Base-by-base conservation (phyloP, 495 filamentous ascomycete species). In the Neurospora tetrasperma region DNA sequence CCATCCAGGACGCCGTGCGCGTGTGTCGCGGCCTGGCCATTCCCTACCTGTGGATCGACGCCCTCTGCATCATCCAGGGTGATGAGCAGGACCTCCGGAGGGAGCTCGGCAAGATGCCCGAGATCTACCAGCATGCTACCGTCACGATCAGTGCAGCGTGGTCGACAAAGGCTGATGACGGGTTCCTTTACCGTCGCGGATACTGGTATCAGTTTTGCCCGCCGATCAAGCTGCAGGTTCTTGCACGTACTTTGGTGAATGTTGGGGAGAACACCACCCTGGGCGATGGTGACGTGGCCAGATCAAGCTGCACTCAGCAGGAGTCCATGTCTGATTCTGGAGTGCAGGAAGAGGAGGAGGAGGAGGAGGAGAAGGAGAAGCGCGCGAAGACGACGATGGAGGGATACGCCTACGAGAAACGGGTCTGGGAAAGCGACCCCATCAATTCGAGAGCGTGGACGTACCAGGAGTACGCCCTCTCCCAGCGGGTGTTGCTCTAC, bases 31-130 rank as follows among this genome's bases (percentile, higher is more conserved):
- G 20, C 5, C 59, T 72, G 10, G 71, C 23, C 5, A 42, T 72
- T 8, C 39, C 5, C 20, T 27, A 69, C 54, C 31, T 72, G 11
- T 72, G 71, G 71, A 39, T 72, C 40, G 71, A 72, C 20, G 48
- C 71, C 8, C 71, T 72, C 54, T 72, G 71, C 39, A 72, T 72
- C 42, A 68, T 72, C n/a, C 71, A 72, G 18, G 71, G 38, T 3
- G 48, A 69, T 6, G 35, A 39, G 8, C 54, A 38, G 14, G 71
- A 72, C 39, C 31, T 69, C 54, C 40, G 40, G 18, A 20, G 40
- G 23, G 71, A 72, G 35, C 40, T 69, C 12, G n/a, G 14, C 40
- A 62, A 18, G 18, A 72, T 72, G 71, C 38, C 71, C 16, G 59
- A 72, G 16, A 69, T 69, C 18, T 72, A 72, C 39, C 54, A 35